phyloP scores from a whole-genome alignment of 2,329 filamentous ascomycete genomes.

The Chlorencoelia australis region DNA sequence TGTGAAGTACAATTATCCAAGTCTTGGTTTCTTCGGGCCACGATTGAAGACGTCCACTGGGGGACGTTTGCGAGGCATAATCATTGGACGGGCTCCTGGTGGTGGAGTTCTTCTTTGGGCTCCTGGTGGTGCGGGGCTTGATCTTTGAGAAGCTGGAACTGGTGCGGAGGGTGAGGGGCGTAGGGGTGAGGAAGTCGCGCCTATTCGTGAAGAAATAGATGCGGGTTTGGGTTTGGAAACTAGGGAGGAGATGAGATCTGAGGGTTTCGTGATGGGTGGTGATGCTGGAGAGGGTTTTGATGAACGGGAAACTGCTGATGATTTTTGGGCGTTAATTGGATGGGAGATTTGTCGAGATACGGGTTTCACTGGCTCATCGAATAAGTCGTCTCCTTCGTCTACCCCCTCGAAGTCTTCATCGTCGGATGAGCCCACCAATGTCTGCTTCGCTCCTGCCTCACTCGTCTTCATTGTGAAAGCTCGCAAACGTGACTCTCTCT shows the following conservation, averaged over 20 bases:
- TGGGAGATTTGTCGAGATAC: background rate
- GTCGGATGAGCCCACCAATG: constrained; percentile 18
- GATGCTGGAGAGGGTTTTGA: constrained; percentile 4
- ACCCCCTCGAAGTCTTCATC: constrained; percentile 14
- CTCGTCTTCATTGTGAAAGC: constrained; percentile 14
- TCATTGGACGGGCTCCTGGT: constrained; percentile 1
- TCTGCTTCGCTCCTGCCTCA: constrained; percentile 6
- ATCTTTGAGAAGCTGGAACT: background rate
- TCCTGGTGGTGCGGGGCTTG: constrained; percentile 1
- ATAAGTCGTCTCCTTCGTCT: constrained; percentile 18
- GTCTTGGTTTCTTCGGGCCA: constrained; percentile 6
- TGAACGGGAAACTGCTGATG: too few relatives aligned
- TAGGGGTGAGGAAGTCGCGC: background rate
- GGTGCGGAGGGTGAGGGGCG: background rate
- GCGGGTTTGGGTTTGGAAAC: constrained; percentile 8
- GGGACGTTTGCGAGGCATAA: constrained; percentile 2
- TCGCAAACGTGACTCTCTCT: constrained; percentile 28
- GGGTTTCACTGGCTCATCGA: constrained; percentile 12
- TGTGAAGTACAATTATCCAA: background rate
- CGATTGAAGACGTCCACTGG: constrained; percentile 7
- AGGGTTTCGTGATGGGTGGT: constrained; percentile 8
- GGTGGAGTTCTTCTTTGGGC: background rate
- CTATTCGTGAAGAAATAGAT: background rate
- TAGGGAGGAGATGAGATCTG: constrained; percentile 8
- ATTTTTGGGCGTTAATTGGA: background rate